These are phyloP conservation scores for Phaffia tasmanica DNA, from an alignment of 768 basidiomycete genomes.

Conservation along the genomic window DNA sequence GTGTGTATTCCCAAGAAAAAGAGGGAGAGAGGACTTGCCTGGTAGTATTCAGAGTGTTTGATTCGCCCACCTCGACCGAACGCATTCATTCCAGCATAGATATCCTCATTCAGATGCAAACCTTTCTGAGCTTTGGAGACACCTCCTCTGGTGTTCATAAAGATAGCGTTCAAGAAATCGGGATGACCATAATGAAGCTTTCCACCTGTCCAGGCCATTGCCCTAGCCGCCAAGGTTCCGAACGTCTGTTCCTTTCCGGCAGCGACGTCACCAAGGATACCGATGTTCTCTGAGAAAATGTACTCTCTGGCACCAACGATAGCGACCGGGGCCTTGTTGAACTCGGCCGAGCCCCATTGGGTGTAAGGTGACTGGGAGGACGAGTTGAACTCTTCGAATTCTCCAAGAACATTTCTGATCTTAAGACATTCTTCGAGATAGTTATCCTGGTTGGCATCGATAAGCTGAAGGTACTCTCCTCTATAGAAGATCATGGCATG, in stretches of 20 bases:
- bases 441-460: conserved; percentile 99
- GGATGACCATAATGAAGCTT: conserved; percentile 99
- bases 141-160: conserved; percentile 97
- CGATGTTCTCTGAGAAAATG: conserved; percentile 99
- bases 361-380: conserved; percentile 85
- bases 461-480: conserved; percentile 96
- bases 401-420: conserved; percentile 93
- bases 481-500: conserved; percentile 99
- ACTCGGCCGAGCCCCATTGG: conserved; percentile 77
- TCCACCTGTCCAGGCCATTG: conserved; percentile 93
- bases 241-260: conserved; percentile 99
- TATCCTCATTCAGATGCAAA: conserved; percentile 97
- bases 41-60: conserved; percentile 99
- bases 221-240: conserved; percentile 89
- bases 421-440: conserved; percentile 99
- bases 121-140: conserved; percentile 99
- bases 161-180: conserved; percentile 94
- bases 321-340: conserved; percentile 77
- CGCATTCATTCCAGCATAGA: conserved; percentile 98
- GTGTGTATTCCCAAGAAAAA: not conserved
- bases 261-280: conserved; percentile 94
- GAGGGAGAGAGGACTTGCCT: conserved; percentile 35
- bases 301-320: conserved; percentile 99
- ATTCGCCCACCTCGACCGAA: conserved; percentile 92
- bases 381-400: conserved; percentile 86